These are phyloP conservation scores for Phylloporus sp. DNA, from an alignment of 768 basidiomycete species.

Conservation along the genomic window DNA sequence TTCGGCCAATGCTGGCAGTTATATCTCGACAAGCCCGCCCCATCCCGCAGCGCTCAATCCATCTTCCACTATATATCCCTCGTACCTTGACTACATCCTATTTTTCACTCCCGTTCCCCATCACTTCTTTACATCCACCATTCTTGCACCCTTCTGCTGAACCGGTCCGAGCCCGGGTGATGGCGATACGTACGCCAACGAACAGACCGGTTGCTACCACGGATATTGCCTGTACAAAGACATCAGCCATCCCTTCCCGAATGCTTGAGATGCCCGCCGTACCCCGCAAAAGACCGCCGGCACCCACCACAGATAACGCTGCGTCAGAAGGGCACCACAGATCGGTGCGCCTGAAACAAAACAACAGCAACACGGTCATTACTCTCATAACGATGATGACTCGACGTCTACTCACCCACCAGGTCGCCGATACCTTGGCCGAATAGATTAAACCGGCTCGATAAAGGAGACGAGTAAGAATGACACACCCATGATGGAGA, in stretches of 20 bases:
- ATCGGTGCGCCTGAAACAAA: constrained; percentile 42
- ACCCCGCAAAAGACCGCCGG: constrained; percentile 48
- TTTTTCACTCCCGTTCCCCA: neutral
- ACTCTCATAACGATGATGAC: neutral
- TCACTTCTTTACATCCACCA: neutral
- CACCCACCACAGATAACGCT: constrained; percentile 48
- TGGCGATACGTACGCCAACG: neutral
- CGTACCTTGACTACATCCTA: neutral
- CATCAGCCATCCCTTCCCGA: neutral
- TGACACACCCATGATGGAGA: constrained; percentile 37
- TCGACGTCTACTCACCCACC: neutral
- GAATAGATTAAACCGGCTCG: neutral
- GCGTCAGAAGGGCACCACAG: constrained; percentile 48
- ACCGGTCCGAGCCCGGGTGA: neutral
- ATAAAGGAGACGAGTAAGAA: neutral
- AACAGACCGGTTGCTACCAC: neutral
- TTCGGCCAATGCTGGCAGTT: too few relatives aligned
- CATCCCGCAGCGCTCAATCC: too few relatives aligned
- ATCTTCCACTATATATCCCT: neutral
- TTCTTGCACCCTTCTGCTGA: neutral
- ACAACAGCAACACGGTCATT: neutral
- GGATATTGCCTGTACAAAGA: neutral
- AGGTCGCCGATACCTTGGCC: constrained; percentile 8
- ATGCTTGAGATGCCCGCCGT: neutral
- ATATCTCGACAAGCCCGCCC: too few relatives aligned